Evolutionary conservation across 192 early-diverging fungal genomes (phyloP), one percentile per base, ranked within the genome.

Genomic region (Pilaira anomala): DNA sequence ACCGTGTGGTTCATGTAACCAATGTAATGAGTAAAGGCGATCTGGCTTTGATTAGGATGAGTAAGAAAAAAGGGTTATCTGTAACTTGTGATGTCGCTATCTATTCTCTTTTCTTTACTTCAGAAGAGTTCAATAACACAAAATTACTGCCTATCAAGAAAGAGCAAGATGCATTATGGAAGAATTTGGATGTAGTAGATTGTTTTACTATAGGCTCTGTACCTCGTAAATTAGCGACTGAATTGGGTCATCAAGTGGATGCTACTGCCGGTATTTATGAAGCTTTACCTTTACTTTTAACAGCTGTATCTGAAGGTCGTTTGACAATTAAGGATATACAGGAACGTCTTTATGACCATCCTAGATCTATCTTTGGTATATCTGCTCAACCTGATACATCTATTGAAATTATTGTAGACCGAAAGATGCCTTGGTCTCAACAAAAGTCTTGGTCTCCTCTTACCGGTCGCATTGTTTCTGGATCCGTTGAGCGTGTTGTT

Each of bases 21-120:
- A 84, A 89, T 48, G 88, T 99, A 16, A 79, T 78, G 28, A 83
- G 83, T 39, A 75, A 78, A 30, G 88, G 90, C 25, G 97, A 99
- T 61, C 80, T 99, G 52, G 83, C 80, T 9, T 81, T 99, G 62
- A 91, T 99, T 48, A 76, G 78, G 16, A 83, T 96, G 65, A 86
- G 83, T 65, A 96, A 95, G 76, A 84, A 92, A 28, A 91, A 92
- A 55, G 94, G 91, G 8, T 75, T 94, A 12, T 64, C 76, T 25
- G 92, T 96, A 45, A 95, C 94, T 6, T 99, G 95, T 79, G 97
- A 98, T 72, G 93, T 96, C n/a, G 82, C 87, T 16, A 86, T 96
- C 6, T 87, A 89, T 66, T 75, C 85, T n/a, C 78, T 98, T 42
- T 95, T 96, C 78, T 77, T 90, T 54, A 78, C 83, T 7, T 76